Conservation (phyloP, 129 eudicot species). For the Centrapalus pauciflorus region DNA sequence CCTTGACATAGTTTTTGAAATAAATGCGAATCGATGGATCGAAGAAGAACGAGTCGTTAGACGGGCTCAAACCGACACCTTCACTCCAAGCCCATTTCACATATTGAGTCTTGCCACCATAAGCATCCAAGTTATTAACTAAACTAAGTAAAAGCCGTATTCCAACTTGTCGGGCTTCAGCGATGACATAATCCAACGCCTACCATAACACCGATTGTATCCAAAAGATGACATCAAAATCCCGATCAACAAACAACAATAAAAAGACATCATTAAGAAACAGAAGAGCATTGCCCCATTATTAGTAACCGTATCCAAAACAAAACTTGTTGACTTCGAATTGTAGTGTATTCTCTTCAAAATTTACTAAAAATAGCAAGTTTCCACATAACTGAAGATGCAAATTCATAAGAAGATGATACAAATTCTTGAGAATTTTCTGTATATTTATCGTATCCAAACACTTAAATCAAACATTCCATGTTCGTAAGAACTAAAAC, state of each 20-base stretch:
- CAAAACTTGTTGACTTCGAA: not conserved
- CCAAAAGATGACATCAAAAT: not conserved
- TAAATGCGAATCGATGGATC: slow-evolving; percentile 86
- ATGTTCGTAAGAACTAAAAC: not conserved
- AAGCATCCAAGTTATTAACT: slow-evolving; percentile 87
- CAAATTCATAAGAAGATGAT: too few species aligned
- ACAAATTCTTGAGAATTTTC: too few species aligned
- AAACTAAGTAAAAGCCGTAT: slow-evolving; percentile 70
- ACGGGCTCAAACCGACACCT: slow-evolving; percentile 81
- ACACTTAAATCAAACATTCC: too few species aligned
- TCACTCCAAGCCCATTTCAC: slow-evolving; percentile 97
- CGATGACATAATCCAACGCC: slow-evolving; percentile 87
- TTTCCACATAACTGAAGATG: too few species aligned
- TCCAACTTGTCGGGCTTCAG: slow-evolving; percentile 73
- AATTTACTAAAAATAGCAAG: too few species aligned
- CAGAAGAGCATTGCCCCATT: too few species aligned
- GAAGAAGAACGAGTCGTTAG: slow-evolving; percentile 85
- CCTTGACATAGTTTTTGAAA: slow-evolving; percentile 89
- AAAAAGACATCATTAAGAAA: not conserved
- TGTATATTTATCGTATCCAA: too few species aligned
- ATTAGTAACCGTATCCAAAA: too few species aligned
- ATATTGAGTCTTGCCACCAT: slow-evolving; percentile 92
- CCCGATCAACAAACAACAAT: not conserved
- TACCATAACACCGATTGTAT: slow-evolving; percentile 18
- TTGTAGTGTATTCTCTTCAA: not conserved